Conservation (phyloP, 805 yeast genomes). For the Metschnikowia santaceciliae region DNA sequence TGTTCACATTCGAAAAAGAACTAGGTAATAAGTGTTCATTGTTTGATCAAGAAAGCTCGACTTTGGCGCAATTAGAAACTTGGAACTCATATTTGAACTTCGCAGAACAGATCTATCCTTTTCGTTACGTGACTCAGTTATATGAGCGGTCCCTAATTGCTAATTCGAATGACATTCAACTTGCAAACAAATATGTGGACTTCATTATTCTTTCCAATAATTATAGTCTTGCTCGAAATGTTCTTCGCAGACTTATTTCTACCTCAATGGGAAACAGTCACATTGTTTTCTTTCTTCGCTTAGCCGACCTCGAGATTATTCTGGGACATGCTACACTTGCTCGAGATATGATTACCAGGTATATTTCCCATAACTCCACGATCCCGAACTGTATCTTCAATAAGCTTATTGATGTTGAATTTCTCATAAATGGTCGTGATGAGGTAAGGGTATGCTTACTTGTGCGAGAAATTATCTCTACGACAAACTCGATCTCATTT, state of each 20-base stretch:
- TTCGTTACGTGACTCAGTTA: constrained; percentile 22
- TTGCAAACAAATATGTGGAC: constrained; percentile 51
- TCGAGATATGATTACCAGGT: constrained; percentile 27
- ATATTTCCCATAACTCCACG: constrained; percentile 19
- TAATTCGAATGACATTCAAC: constrained; percentile 40
- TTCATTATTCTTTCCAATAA: constrained; percentile 29
- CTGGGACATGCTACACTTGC: constrained; percentile 36
- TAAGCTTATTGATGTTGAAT: constrained; percentile 43
- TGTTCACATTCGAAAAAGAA: constrained; percentile 47
- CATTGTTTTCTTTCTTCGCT: constrained; percentile 27
- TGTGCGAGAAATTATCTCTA: constrained; percentile 25
- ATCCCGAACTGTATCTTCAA: constrained; percentile 36
- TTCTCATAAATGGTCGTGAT: constrained; percentile 24
- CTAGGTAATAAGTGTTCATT: constrained; percentile 28
- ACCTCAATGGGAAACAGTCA: constrained; percentile 21
- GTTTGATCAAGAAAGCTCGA: constrained; percentile 30
- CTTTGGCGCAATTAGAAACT: constrained; percentile 46
- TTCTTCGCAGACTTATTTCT: constrained; percentile 35
- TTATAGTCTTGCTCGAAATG: constrained; percentile 35
- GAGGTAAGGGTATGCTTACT: constrained; percentile 25
- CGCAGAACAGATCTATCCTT: constrained; percentile 38
- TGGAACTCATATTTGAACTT: constrained; percentile 60
- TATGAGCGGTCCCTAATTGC: constrained; percentile 49
- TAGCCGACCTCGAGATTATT: constrained; percentile 44
- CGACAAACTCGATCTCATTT: constrained; percentile 18